Evolutionary conservation across 2,329 filamentous ascomycete species (phyloP), one percentile per base, ranked within the genome.

Genomic region (Arthrobotrys musiformis): DNA sequence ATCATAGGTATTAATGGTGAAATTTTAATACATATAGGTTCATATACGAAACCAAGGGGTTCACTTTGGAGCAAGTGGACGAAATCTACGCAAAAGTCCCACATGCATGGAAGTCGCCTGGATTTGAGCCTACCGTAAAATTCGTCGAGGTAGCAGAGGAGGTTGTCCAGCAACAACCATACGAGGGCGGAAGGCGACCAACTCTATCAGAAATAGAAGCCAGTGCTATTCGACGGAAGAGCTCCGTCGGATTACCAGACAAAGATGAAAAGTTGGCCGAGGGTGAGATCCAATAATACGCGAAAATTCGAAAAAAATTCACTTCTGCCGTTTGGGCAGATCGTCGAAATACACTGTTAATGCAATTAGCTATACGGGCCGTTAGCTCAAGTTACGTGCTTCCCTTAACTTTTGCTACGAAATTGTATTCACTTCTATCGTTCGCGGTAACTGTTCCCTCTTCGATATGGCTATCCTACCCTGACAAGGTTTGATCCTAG

Each of bases 41-140:
- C 84, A 89, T 96, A 81, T 94, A 94, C 82, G 93, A 95, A 86
- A 97, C 93, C 64, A 96, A 96, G 86, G 92, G 92, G 8, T 87
- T 94, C 7, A 90, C 88, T 0, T 87, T 96, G 17, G 93, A 97
- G 83, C 89, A 96, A 84, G 90, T 97, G 64, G 92, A 97, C 81
- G 89, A 93, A 84, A 84, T 94, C 46, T 94, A 75, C 22, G 62
- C 62, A 15, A 75, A 75, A 15, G 35, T 75, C 13, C 70, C 70
- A 19, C 50, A 75, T 19, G 62, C 70, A 4, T 75, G 70, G 70
- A 52, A 40, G 19, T 75, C 70, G 24, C 42, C 70, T 11, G 62
- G 52, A 0, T 69, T 75, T 35, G 52, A 61, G 2, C 62, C 70
- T 15, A 68, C 70, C 6, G 70, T 69, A 8, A 75, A 56, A 6